Base-by-base conservation (phyloP, 1,139 yeast genomes). In the Suhomyces atakaporum region DNA sequence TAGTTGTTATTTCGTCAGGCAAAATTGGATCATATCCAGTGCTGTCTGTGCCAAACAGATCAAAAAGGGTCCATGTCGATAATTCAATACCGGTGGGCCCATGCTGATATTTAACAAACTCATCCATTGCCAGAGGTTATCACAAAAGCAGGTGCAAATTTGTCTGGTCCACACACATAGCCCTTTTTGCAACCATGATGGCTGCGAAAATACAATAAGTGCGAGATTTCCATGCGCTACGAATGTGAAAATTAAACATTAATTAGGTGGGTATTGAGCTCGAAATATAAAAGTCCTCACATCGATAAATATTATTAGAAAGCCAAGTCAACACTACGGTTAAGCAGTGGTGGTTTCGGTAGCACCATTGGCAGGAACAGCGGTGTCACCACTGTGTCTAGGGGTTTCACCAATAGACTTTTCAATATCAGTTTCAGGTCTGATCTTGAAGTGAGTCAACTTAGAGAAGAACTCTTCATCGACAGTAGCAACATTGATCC, bases 301-400 rank as follows among this genome's bases (percentile, higher is more conserved):
- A 18, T 18, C 8, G 20, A 18, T 8, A n/a, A n/a, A n/a, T n/a
- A n/a, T n/a, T n/a, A n/a, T n/a, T n/a, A n/a, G n/a, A n/a, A n/a
- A n/a, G n/a, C n/a, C n/a, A n/a, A n/a, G n/a, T n/a, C n/a, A n/a
- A n/a, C n/a, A n/a, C n/a, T n/a, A n/a, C n/a, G 20, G 20, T 18
- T 8, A 18, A 8, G 20, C 20, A 24, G 5, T 12, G 12, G 14
- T 11, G 12, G 16, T 21, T n/a, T 23, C 22, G 13, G 46, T 69
- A 70, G 43, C 73, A 69, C 45, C 74, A 76, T 24, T 27, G 25
- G 63, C 48, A 16, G 49, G 49, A 25, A 49, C 51, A 19, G 50
- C 51, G 39, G 53, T 49, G 38, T 49, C 53, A 23, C 53, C 53
- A 29, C 50, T 46, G 42, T 45, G 45, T 40, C 53, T 45, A 36